Conservation (phyloP, 495 filamentous ascomycete species). For the Diplogelasinospora grovesii region DNA sequence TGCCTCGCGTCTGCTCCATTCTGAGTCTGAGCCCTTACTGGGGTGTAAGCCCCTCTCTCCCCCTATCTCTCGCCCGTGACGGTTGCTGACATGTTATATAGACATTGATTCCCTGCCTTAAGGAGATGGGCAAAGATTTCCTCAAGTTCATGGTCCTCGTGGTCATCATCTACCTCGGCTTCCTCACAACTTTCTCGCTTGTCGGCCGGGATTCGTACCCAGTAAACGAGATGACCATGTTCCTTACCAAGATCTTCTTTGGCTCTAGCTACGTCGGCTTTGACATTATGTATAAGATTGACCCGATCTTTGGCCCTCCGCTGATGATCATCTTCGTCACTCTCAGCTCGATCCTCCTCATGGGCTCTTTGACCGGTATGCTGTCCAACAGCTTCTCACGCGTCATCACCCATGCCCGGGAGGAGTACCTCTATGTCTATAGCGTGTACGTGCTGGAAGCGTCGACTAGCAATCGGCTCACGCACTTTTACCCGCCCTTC, state of each 20-base stretch:
- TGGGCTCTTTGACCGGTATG: constrained; percentile 85
- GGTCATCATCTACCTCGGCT: constrained; percentile 74
- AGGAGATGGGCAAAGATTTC: constrained; percentile 93
- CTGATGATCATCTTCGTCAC: constrained; percentile 78
- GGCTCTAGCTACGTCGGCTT: constrained; percentile 76
- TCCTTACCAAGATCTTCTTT: constrained; percentile 77
- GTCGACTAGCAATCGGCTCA: constrained; percentile 70
- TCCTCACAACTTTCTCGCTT: constrained; percentile 86
- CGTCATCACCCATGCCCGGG: constrained; percentile 62
- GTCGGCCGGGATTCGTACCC: constrained; percentile 72
- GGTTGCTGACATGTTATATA: constrained; percentile 5
- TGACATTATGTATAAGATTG: constrained; percentile 45
- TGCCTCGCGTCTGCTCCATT: constrained; percentile 84
- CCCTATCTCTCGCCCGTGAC: neutral
- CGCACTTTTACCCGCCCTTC: constrained; percentile 69
- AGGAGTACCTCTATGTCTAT: constrained; percentile 83
- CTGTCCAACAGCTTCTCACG: constrained; percentile 84
- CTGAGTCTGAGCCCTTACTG: constrained; percentile 88
- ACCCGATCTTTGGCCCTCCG: constrained; percentile 52
- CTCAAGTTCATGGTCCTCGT: constrained; percentile 88
- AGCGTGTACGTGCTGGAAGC: constrained; percentile 71
- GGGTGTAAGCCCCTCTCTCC: constrained; percentile 39
- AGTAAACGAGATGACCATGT: constrained; percentile 74
- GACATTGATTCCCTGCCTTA: constrained; percentile 70
- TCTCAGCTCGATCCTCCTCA: constrained; percentile 83